Evolutionary conservation across 495 filamentous ascomycete species (phyloP), one percentile per base, ranked within the genome.

Genomic region (Cercophora sp.): DNA sequence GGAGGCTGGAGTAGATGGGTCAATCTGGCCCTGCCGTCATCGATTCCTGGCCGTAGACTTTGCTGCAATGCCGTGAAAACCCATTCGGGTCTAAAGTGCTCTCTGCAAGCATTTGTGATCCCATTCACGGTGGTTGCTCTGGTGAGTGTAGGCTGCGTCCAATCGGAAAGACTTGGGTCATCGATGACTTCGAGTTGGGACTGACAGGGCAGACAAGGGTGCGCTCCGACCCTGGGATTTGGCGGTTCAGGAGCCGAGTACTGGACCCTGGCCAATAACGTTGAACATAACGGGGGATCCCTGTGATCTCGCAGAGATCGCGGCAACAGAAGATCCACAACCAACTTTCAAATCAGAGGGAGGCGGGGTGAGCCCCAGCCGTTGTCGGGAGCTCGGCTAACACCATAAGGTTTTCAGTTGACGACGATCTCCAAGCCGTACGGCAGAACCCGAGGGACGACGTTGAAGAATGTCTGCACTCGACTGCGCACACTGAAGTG

Each of bases 291-390:
- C 56, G 56, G 50, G 52, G 48, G 45, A 37, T 59, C 44, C 61
- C 63, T 58, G 52, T 54, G 49, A 59, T 57, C 55, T 64, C 59
- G 56, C 56, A 57, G 52, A 62, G 54, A 60, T 62, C 58, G 52
- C 56, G 52, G 55, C 40, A 51, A 52, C 45, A 24, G 53, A 51
- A 39, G 62, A 58, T 63, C 59, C 59, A 56, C 59, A 51, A 44
- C 54, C 59, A 58, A 36, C 29, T 46, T 39, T 59, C 37, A 36
- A 31, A 45, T 58, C 39, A 46, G 41, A 37, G 37, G 56, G 13
- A 34, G 43, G 32, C 9, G 52, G 42, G 40, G 22, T 15, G 23
- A 32, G n/a, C 35, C 53, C 48, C 27, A 19, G 37, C 20, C 45
- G n/a, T 48, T 40, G 36, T 23, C 19, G 39, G 48, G 51, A 54